Conservation (phyloP, 177 flowering plant species). For the Tripterygium wilfordii region DNA sequence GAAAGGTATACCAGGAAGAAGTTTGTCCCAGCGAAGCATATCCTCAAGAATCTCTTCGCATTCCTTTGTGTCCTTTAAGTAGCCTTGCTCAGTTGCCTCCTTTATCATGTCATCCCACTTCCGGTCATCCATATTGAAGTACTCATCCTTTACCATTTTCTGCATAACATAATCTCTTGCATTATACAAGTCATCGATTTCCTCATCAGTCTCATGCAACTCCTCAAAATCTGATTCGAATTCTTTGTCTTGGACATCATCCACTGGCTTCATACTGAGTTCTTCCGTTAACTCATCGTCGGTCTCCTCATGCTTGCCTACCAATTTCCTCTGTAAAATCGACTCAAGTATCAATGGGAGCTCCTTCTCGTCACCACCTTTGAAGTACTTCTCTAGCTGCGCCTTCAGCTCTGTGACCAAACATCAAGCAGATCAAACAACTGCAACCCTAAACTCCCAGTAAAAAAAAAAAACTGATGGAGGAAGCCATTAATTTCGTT, state of each 20-base stretch:
- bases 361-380: constrained; percentile 59
- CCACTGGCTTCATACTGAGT: constrained; percentile 28
- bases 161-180: constrained; percentile 50
- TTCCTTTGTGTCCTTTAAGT: constrained; percentile 55
- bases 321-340: constrained; percentile 40
- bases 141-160: constrained; percentile 50
- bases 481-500: too few relatives aligned
- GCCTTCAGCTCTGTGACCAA: constrained; percentile 41
- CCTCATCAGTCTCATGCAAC: constrained; percentile 61
- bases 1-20: constrained; percentile 69
- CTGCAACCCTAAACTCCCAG: background rate
- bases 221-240: constrained; percentile 64
- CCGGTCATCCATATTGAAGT: constrained; percentile 61
- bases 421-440: background rate
- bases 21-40: constrained; percentile 88
- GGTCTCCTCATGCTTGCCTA: constrained; percentile 56
- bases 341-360: constrained; percentile 52
- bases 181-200: constrained; percentile 69
- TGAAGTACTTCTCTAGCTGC: constrained; percentile 41
- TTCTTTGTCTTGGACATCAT: constrained; percentile 40
- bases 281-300: constrained; percentile 65
- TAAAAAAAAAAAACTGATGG: background rate
- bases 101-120: constrained; percentile 80
- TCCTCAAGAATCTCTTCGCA: constrained; percentile 82
- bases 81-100: constrained; percentile 57